phyloP scores from a whole-genome alignment of 129 eudicot species.

The Lactuca saligna region DNA sequence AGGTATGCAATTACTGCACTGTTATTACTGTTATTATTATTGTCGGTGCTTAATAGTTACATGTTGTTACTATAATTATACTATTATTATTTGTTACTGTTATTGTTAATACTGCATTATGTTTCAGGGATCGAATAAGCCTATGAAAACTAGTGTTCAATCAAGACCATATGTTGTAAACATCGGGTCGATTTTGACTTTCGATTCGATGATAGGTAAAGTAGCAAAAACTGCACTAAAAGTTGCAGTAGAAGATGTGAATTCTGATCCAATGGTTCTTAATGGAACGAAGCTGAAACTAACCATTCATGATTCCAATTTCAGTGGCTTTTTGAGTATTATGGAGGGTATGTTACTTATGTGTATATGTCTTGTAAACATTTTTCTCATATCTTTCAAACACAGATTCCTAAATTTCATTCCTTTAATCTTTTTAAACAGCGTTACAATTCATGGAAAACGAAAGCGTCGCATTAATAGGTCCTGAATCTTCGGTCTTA shows the following conservation, averaged over 20 bases:
- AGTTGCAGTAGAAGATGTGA: conserved; percentile 60
- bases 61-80: background rate
- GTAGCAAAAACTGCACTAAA: conserved; percentile 61
- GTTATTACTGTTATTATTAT: background rate
- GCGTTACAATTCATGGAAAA: conserved; percentile 67
- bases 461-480: conserved; percentile 66
- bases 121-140: conserved; percentile 19
- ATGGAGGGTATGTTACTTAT: conserved; percentile 47
- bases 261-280: conserved; percentile 50
- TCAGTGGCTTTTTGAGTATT: conserved; percentile 56
- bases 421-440: conserved; percentile 22
- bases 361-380: background rate
- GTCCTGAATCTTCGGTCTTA: conserved; percentile 70
- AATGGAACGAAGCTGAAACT: conserved; percentile 53
- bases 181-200: conserved; percentile 55
- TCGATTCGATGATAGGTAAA: conserved; percentile 46
- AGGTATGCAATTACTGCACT: background rate
- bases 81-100: background rate
- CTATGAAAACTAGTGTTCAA: conserved; percentile 14
- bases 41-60: background rate
- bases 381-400: conserved; percentile 2
- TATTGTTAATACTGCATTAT: background rate
- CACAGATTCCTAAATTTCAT: background rate
- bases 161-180: conserved; percentile 52
- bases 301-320: conserved; percentile 41